Conservation (phyloP, 139 green algal genomes). For the Tetradesmus obliquus region DNA sequence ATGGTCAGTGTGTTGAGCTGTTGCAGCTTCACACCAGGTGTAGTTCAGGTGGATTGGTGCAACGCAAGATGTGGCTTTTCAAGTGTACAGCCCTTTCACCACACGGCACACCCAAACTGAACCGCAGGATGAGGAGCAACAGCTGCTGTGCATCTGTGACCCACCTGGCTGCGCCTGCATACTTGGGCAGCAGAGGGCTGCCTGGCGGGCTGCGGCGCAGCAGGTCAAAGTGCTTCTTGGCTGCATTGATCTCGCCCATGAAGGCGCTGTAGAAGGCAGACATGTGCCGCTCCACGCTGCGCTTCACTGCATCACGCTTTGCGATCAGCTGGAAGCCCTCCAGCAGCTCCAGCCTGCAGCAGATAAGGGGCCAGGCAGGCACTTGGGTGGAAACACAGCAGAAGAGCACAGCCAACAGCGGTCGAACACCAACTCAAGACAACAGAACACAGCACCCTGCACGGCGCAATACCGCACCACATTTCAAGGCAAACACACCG, state of each 20-base stretch:
- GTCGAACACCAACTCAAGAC: not conserved
- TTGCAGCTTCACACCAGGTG: not conserved
- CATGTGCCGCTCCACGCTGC: conserved; percentile 82
- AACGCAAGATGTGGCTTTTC: not conserved
- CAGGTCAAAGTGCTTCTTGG: conserved; percentile 86
- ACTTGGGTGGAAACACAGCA: not conserved
- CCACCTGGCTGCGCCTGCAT: conserved; percentile 72
- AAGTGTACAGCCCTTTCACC: not conserved
- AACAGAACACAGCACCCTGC: not conserved
- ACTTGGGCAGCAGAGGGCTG: conserved; percentile 74
- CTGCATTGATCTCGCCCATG: conserved; percentile 83
- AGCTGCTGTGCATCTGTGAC: not conserved
- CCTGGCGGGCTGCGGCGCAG: conserved; percentile 69
- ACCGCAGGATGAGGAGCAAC: not conserved
- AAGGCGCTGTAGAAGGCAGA: conserved; percentile 75
- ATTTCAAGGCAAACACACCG: not conserved
- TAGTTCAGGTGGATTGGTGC: not conserved
- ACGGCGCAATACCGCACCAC: not conserved
- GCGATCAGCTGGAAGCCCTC: conserved; percentile 80
- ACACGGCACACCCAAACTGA: not conserved
- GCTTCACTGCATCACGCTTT: conserved; percentile 63
- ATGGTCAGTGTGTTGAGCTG: not conserved
- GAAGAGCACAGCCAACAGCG: not conserved
- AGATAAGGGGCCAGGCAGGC: not conserved
- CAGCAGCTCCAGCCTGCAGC: conserved; percentile 62